A percentile compares a stretch with the other conserved stretches of the same genome.
Evolutionary conservation across 2,329 filamentous ascomycete species (phyloP).

Genomic region (Fusarium albosuccineum): DNA sequence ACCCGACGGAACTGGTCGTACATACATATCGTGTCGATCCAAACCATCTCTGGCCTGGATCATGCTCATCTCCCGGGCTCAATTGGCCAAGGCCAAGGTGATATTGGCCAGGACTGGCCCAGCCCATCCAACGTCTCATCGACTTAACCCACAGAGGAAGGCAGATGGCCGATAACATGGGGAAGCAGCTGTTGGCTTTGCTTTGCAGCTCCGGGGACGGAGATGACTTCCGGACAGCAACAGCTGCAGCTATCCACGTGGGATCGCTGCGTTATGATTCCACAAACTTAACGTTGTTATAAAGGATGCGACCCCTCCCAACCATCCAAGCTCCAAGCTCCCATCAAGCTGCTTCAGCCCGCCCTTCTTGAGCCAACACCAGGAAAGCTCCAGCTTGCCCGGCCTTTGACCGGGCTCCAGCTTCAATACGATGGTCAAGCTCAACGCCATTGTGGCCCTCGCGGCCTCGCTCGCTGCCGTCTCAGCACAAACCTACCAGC

Average conservation of each 20-base stretch:
- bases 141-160: slow-evolving; percentile 44
- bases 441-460: slow-evolving; percentile 52
- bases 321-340: slow-evolving; percentile 19
- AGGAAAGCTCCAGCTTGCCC: slow-evolving; percentile 4
- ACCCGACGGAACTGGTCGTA: slow-evolving; percentile 35
- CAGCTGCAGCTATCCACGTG: slow-evolving; percentile 35
- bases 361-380: slow-evolving; percentile 16
- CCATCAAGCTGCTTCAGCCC: slow-evolving; percentile 35
- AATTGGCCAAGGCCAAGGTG: slow-evolving; percentile 33
- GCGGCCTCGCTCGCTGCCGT: slow-evolving; percentile 55
- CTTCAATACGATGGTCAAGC: slow-evolving; percentile 50
- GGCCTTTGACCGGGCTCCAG: slow-evolving; percentile 15
- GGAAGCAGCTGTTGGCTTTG: slow-evolving; percentile 9
- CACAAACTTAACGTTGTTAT: slow-evolving; percentile 26
- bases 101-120: slow-evolving; percentile 31
- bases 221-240: slow-evolving; percentile 32
- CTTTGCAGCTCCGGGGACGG: slow-evolving; percentile 18
- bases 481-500: slow-evolving; percentile 70
- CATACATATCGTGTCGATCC: slow-evolving; percentile 35
- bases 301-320: slow-evolving; percentile 38
- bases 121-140: slow-evolving; percentile 29
- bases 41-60: slow-evolving; percentile 29
- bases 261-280: slow-evolving; percentile 21
- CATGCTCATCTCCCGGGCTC: slow-evolving; percentile 25
- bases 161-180: slow-evolving; percentile 29